Percentiles rank a stretch among this genome's conserved stretches.
Evolutionary conservation across 1,284 basidiomycete genomes (phyloP).

Genomic region (Ceratobasidium sp.): DNA sequence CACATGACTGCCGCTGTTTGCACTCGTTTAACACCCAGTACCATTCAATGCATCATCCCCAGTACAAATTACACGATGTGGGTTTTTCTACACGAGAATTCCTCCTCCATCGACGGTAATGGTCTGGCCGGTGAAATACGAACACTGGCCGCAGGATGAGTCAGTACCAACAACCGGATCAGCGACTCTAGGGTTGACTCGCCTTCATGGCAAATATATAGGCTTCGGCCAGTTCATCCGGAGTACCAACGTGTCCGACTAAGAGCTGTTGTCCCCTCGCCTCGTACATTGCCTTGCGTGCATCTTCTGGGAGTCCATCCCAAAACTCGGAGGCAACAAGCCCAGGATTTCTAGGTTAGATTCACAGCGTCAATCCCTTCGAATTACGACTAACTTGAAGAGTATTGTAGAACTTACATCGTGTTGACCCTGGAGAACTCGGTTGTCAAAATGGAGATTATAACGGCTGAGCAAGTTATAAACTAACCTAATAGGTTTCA

Average conservation of each 20-base stretch:
- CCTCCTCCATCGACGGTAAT: slow-evolving; percentile 20
- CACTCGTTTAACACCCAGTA: too few relatives aligned
- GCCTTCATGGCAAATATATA: slow-evolving; percentile 41
- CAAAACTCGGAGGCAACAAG: slow-evolving; percentile 26
- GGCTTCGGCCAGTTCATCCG: slow-evolving; percentile 28
- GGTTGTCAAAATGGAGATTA: too few relatives aligned
- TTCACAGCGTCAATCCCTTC: too few relatives aligned
- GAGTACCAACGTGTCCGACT: slow-evolving; percentile 13
- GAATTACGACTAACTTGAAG: background rate
- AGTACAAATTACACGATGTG: background rate
- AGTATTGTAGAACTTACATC: background rate
- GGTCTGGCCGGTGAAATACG: slow-evolving; percentile 14
- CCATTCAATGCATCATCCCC: too few relatives aligned
- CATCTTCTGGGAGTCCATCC: background rate
- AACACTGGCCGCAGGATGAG: background rate
- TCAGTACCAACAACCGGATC: background rate
- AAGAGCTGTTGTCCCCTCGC: background rate
- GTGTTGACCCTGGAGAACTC: slow-evolving; percentile 13
- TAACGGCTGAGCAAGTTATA: background rate
- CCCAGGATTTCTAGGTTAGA: slow-evolving; percentile 5
- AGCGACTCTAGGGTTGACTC: background rate
- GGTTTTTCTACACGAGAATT: background rate
- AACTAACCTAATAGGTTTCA: slow-evolving; percentile 24
- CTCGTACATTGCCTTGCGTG: slow-evolving; percentile 13
- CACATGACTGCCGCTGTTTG: too few relatives aligned